These are phyloP conservation scores for Leccinum barrowsii DNA, from an alignment of 768 basidiomycete species.

Conservation along the genomic window DNA sequence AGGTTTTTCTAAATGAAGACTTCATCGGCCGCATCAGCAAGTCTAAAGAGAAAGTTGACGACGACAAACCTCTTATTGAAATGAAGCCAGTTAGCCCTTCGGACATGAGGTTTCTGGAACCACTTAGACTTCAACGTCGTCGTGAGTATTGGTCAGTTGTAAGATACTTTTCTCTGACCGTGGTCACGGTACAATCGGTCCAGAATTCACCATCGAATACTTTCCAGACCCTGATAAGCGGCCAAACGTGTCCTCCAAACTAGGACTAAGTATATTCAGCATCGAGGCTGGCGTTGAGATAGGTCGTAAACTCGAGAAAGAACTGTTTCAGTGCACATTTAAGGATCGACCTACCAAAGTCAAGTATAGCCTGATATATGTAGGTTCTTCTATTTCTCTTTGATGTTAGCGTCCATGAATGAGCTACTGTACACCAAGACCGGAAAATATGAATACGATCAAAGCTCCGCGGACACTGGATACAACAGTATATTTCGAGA, in stretches of 20 bases:
- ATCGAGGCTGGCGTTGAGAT: conserved; percentile 3
- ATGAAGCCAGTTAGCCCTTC: conserved; percentile 49
- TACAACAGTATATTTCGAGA: not conserved
- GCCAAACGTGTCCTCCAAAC: not conserved
- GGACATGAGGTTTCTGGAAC: conserved; percentile 54
- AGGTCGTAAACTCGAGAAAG: not conserved
- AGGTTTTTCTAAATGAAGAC: conserved; percentile 74
- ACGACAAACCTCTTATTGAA: conserved; percentile 44
- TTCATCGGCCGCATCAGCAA: conserved; percentile 64
- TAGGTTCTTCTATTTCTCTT: not conserved
- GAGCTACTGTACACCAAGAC: not conserved
- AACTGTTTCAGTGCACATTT: not conserved
- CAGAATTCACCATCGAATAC: not conserved
- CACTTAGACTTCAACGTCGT: conserved; percentile 52
- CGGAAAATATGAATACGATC: conserved; percentile 7
- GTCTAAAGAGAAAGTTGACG: conserved; percentile 43
- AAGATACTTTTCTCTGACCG: too few species aligned
- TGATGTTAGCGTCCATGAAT: not conserved
- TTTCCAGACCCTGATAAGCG: not conserved
- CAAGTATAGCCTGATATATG: conserved; percentile 10
- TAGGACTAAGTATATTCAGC: conserved; percentile 28
- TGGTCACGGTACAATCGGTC: not conserved
- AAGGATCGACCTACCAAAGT: not conserved
- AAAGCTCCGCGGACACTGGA: not conserved
- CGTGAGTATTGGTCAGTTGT: too few species aligned